Percentiles rank a stretch among this genome's conserved stretches.
These are phyloP conservation scores for Handroanthus guayacan DNA, from an alignment of 257 asterid species.

Conservation along the genomic window DNA sequence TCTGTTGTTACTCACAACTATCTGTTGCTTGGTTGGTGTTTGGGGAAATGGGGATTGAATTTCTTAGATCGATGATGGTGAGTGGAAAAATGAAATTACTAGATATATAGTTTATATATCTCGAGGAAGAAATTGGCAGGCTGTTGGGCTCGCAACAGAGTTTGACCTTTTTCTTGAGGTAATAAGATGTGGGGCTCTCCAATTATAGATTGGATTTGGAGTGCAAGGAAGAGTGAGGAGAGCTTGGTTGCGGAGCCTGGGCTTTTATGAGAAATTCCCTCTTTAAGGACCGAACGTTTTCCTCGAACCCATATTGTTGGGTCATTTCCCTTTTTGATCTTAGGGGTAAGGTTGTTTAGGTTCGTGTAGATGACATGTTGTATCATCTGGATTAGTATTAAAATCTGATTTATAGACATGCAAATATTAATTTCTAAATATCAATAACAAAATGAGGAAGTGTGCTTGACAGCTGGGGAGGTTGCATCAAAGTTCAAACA, in stretches of 20 bases:
- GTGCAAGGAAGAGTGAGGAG: conserved; percentile 3
- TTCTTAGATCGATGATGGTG: conserved; percentile 10
- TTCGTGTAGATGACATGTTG: neutral
- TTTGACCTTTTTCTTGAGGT: conserved; percentile 3
- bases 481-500: conserved; percentile 7
- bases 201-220: neutral
- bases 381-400: neutral
- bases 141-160: conserved; percentile 11
- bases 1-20: conserved; percentile 23
- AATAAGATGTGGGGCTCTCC: neutral
- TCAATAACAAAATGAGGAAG: conserved; percentile 9
- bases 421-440: neutral
- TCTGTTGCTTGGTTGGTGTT: neutral
- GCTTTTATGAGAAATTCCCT: neutral
- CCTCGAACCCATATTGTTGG: neutral
- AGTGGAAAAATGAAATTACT: conserved; percentile 20
- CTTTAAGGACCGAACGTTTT: neutral
- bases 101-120: conserved; percentile 18
- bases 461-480: neutral
- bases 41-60: neutral
- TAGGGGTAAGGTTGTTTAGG: neutral
- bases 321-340: neutral
- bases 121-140: neutral
- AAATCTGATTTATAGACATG: neutral
- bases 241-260: neutral